Evolutionary conservation across 768 basidiomycete genomes (phyloP), one percentile per base, ranked within the genome.

Genomic region (Crepidotus variabilis): DNA sequence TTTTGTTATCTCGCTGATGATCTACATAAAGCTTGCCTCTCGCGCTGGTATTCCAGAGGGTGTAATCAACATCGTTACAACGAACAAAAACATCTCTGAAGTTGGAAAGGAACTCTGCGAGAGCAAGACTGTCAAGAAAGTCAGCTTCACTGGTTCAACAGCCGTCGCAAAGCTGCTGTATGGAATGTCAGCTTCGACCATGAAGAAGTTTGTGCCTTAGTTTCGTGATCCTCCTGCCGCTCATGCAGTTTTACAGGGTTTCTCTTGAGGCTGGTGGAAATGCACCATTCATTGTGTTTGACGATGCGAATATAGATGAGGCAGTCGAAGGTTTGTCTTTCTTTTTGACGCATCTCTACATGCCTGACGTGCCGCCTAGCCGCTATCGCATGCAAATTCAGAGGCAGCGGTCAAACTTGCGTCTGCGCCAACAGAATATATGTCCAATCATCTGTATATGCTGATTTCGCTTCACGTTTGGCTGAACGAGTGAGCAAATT

Each of bases 101-200:
- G 90, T 98, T 28, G 97, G 94, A 18, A 87, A 88, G 62, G 96
- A 98, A 75, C 83, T 99, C 79, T 96, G 93, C 69, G 88, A 94
- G 70, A 97, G 83, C 76, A 86, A 86, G 61, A 73, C 70, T 24
- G 86, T 99, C 58, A 89, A 83, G 72, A 98, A 98, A 73, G 80
- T 98, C 45, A 86, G 88, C 9, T 97, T 97, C 70, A 98, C 95
- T 5, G 95, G 92, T 1, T 92, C 90, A 6, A 94, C 91, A 0
- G 71, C 80, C 9, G 87, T 94, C 20, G 92, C 90, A 23, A 94
- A 88, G 71, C 63, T 85, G 45, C 74, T 94, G 21, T 88, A 87
- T 60, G 78, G 78, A 4, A 79, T 92, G 76, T 81, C 92, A 4
- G 75, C 90, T 13, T 81, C 82, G 7, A 93, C 90, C 0, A 63